Evolutionary conservation across 768 basidiomycete species (phyloP).

Genomic region (Suillus fuscotomentosus): DNA sequence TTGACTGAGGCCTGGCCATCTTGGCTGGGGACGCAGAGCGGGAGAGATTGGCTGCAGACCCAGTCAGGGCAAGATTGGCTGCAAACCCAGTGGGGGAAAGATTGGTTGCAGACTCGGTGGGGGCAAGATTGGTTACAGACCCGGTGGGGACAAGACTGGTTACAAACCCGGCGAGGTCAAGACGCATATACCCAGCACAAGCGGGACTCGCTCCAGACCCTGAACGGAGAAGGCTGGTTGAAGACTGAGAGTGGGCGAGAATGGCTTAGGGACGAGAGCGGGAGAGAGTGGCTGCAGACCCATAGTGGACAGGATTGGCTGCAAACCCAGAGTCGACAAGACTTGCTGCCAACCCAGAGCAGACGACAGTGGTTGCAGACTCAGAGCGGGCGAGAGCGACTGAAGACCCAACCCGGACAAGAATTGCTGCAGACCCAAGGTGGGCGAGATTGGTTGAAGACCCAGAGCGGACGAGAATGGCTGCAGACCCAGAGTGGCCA

Average conservation of each 20-base stretch:
- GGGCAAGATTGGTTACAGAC: neutral
- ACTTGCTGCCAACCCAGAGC: neutral
- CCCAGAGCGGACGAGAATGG: neutral
- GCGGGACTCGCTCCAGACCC: neutral
- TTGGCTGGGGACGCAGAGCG: neutral
- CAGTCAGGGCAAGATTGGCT: neutral
- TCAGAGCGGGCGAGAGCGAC: neutral
- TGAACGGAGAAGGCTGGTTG: neutral
- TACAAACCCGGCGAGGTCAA: neutral
- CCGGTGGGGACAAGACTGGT: neutral
- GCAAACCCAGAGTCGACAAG: neutral
- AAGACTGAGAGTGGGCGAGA: neutral
- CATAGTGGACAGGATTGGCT: neutral
- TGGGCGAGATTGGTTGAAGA: neutral
- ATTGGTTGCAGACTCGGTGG: neutral
- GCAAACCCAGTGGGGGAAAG: neutral
- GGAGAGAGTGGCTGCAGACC: neutral
- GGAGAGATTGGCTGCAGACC: neutral
- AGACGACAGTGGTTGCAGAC: neutral
- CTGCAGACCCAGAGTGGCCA: neutral
- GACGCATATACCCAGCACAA: neutral
- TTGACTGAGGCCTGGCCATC: neutral
- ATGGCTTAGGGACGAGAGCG: neutral
- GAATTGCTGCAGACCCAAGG: neutral
- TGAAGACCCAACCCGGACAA: neutral